phyloP scores from a whole-genome alignment of 2,329 filamentous ascomycete genomes.

The Beauveria scarabaeidicola region DNA sequence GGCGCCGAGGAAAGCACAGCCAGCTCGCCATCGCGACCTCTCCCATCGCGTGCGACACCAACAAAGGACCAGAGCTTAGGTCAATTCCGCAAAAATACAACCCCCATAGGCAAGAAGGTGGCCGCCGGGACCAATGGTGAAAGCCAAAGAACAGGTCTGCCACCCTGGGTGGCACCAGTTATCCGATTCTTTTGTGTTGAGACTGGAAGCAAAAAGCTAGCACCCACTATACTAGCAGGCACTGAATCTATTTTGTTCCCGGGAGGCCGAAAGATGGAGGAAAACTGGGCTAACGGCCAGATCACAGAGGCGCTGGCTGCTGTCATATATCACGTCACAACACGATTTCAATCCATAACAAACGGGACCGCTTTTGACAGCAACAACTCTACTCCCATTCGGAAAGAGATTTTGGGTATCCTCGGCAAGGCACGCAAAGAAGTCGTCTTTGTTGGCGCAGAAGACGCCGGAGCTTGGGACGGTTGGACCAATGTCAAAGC shows the following conservation, averaged over 20 bases:
- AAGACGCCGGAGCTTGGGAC: slow-evolving; percentile 43
- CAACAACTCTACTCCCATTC: slow-evolving; percentile 35
- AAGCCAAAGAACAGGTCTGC: slow-evolving; percentile 31
- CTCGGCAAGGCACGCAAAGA: slow-evolving; percentile 33
- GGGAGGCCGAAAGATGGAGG: slow-evolving; percentile 33
- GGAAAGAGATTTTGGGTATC: slow-evolving; percentile 38
- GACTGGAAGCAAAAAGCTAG: slow-evolving; percentile 51
- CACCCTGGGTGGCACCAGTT: slow-evolving; percentile 61
- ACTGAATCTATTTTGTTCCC: slow-evolving; percentile 49
- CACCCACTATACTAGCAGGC: slow-evolving; percentile 67
- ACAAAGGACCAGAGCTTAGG: slow-evolving; percentile 37
- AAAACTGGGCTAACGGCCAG: slow-evolving; percentile 41
- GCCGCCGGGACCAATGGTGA: slow-evolving; percentile 26
- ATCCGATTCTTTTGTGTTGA: slow-evolving; percentile 55
- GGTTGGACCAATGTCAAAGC: slow-evolving; percentile 42
- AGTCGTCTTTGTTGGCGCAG: slow-evolving; percentile 27
- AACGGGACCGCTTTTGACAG: slow-evolving; percentile 30
- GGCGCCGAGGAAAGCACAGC: slow-evolving; percentile 15
- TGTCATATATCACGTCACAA: slow-evolving; percentile 51
- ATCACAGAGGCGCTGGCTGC: slow-evolving; percentile 49
- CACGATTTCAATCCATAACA: slow-evolving; percentile 36
- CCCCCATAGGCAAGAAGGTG: slow-evolving; percentile 20
- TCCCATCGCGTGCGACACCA: slow-evolving; percentile 36
- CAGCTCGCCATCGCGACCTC: slow-evolving; percentile 22
- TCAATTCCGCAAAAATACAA: slow-evolving; percentile 32